phyloP scores from a whole-genome alignment of 176 grass and related monocot genomes.

The Eragrostis nindensis region DNA sequence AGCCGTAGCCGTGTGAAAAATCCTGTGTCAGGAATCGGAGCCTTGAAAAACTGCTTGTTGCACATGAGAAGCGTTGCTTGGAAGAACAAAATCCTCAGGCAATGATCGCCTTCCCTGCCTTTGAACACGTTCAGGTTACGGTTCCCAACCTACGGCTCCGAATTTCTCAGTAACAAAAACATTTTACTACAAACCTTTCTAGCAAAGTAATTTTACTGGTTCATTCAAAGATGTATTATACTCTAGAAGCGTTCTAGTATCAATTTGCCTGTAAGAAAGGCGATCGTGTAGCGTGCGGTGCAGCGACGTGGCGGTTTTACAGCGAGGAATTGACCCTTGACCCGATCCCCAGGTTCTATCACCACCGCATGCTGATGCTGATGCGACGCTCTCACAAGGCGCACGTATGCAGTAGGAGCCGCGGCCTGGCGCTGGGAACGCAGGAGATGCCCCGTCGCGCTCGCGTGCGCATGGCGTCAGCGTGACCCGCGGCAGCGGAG shows the following conservation, averaged over 20 bases:
- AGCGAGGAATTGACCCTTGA: not conserved
- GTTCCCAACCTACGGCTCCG: not conserved
- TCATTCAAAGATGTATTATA: too few relatives aligned
- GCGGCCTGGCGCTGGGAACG: not conserved
- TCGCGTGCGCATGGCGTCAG: slow-evolving; percentile 56
- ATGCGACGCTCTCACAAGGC: slow-evolving; percentile 58
- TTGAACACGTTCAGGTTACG: too few relatives aligned
- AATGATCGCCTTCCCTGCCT: slow-evolving; percentile 10
- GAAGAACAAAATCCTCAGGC: slow-evolving; percentile 20
- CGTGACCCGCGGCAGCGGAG: slow-evolving; percentile 30
- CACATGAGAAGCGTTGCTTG: slow-evolving; percentile 33
- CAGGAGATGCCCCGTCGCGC: not conserved
- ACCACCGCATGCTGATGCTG: slow-evolving; percentile 30
- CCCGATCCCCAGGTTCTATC: not conserved
- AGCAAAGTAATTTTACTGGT: too few relatives aligned
- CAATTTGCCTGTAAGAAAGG: not conserved
- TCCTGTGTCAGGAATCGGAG: not conserved
- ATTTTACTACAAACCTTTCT: too few relatives aligned
- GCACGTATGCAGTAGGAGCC: slow-evolving; percentile 33
- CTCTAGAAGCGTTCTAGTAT: too few relatives aligned
- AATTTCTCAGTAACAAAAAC: not conserved
- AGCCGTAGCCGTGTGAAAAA: not conserved
- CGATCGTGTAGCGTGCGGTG: too few relatives aligned
- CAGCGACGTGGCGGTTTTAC: slow-evolving; percentile 15
- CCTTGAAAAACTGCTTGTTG: not conserved